Evolutionary conservation across 352 stramenopile genomes (phyloP).

Genomic region (Aphanomyces invadans): DNA sequence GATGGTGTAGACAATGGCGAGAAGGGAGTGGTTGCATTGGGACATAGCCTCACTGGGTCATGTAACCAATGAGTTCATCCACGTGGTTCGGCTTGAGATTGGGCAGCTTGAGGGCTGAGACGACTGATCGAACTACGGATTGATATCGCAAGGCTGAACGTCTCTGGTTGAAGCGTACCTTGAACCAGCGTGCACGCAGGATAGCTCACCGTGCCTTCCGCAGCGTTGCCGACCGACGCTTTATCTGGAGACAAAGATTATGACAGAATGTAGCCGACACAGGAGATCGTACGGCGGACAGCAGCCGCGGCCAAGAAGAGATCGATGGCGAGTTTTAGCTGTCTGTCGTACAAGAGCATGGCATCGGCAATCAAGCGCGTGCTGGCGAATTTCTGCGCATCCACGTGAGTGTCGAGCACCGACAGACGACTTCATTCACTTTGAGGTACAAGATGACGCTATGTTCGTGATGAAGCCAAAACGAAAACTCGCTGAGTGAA

Average conservation of each 20-base stretch:
- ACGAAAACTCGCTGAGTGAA: slow-evolving; percentile 49
- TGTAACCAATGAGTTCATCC: slow-evolving; percentile 1
- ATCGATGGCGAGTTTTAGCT: slow-evolving; percentile 45
- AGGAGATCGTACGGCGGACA: not conserved
- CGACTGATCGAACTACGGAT: slow-evolving; percentile 4
- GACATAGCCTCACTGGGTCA: not conserved
- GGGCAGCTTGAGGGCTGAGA: slow-evolving; percentile 27
- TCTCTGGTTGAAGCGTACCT: slow-evolving; percentile 33
- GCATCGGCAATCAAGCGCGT: slow-evolving; percentile 63
- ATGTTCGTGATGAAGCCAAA: slow-evolving; percentile 46
- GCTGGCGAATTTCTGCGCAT: slow-evolving; percentile 41
- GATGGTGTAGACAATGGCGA: not conserved
- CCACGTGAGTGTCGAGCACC: not conserved
- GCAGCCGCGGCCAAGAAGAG: slow-evolving; percentile 33
- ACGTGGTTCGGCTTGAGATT: slow-evolving; percentile 24
- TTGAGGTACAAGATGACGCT: slow-evolving; percentile 27
- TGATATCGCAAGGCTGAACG: slow-evolving; percentile 27
- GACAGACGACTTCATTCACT: not conserved
- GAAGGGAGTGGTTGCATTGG: not conserved
- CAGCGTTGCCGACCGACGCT: slow-evolving; percentile 1
- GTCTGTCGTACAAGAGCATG: slow-evolving; percentile 49
- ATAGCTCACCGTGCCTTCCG: slow-evolving; percentile 16
- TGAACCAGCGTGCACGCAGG: slow-evolving; percentile 35
- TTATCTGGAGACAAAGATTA: not conserved
- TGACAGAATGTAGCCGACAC: no score